Base-by-base conservation (phyloP, 163 green algal species). In the Chlamydomonas reinhardtii region DNA sequence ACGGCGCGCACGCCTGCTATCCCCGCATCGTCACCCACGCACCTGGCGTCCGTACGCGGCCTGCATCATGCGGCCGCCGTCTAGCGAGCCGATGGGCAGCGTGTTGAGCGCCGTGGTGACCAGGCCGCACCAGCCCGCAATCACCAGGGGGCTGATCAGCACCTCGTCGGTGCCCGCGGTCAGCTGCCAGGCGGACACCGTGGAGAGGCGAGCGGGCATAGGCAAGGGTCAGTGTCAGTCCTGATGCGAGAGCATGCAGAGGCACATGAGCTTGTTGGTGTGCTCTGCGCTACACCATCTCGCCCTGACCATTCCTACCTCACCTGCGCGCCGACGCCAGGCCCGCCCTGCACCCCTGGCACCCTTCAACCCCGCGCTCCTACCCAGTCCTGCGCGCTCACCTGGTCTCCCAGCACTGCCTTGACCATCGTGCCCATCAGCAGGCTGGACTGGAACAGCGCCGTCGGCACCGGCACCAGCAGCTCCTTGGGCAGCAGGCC, bases 101-200 rank as follows among this genome's bases (percentile, higher is more conserved):
- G 94, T 78, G 91, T 99, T 98, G 84, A 99, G 93, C 11, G 97
- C 94, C 14, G 94, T 97, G 32, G 93, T 95, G 24, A 98, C 93
- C 37, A 99, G 89, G 66, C 97, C 97, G 85, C 93, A 97, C 97
- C 97, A 99, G 72, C 97, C 97, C 8, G 93, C 94, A 68, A 94
- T 96, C 66, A 91, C 87, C 31, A 97, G 90, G 19, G 96, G 93
- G 43, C 86, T 90, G 69, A 94, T 90, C 3, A 93, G 87, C 76
- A 97, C 90, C 69, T 92, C 88, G 35, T 87, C 81, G 9, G 25
- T 74, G 54, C 81, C 81, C 19, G 70, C 25, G 81, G 19, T 11
- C 25, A 79, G 29, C 79, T 85, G 79, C 5, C 20, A 39, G 27
- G 20, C 16, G 62, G 22, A n/a, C n/a, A n/a, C n/a, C n/a, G n/a